Evolutionary conservation across 331 rosid species (phyloP).

Genomic region (Cydonia oblonga): DNA sequence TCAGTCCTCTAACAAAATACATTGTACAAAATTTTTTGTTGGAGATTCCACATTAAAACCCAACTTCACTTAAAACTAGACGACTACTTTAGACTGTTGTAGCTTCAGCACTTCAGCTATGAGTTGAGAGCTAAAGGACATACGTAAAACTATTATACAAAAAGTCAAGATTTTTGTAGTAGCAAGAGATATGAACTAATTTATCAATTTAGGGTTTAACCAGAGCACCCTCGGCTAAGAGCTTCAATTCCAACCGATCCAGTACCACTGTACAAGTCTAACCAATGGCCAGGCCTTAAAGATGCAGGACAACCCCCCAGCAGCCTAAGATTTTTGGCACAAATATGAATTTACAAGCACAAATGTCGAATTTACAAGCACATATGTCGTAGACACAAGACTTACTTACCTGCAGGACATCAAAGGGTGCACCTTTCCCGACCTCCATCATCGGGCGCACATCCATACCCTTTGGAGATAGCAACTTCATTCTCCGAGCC

Average conservation of each 20-base stretch:
- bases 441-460: slow-evolving; percentile 99
- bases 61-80: background rate
- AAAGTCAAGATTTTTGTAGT: background rate
- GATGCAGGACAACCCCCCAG: slow-evolving; percentile 93
- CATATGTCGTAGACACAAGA: background rate
- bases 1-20: too few relatives aligned
- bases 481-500: slow-evolving; percentile 76
- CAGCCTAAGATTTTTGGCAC: slow-evolving; percentile 40
- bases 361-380: background rate
- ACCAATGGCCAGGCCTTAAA: slow-evolving; percentile 92
- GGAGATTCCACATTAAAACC: background rate
- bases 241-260: slow-evolving; percentile 99
- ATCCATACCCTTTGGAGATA: slow-evolving; percentile 97
- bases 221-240: slow-evolving; percentile 80
- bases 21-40: too few relatives aligned
- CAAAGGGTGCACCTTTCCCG: slow-evolving; percentile 93
- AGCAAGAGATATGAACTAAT: slow-evolving; percentile 2
- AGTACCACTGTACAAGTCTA: slow-evolving; percentile 95
- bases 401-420: slow-evolving; percentile 62
- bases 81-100: background rate
- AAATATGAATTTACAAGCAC: background rate
- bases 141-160: background rate
- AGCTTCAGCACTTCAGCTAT: background rate
- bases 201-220: too few relatives aligned
- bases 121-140: background rate